These are phyloP conservation scores for Casuarina equisetifolia DNA, from an alignment of 306 rosid species.

Conservation along the genomic window DNA sequence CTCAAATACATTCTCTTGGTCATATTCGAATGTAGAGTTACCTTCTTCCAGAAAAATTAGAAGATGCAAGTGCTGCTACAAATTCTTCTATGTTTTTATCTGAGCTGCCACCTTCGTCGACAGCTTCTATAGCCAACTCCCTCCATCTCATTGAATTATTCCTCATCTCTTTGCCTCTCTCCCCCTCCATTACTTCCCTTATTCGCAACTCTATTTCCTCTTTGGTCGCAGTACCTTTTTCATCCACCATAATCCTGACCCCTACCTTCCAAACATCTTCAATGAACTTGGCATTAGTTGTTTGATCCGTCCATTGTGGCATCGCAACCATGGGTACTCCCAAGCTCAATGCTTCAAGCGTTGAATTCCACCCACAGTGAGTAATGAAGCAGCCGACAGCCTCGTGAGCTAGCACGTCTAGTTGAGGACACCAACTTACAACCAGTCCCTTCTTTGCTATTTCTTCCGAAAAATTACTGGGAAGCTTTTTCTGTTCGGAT, in stretches of 20 bases:
- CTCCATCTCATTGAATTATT: not conserved
- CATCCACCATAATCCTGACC: slow-evolving; percentile 15
- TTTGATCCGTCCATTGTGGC: slow-evolving; percentile 28
- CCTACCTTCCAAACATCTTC: slow-evolving; percentile 28
- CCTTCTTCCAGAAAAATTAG: not conserved
- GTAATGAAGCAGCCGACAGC: slow-evolving; percentile 15
- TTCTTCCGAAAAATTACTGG: slow-evolving; percentile 5
- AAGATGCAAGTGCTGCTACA: not conserved
- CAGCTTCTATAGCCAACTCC: not conserved
- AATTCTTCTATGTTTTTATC: slow-evolving; percentile 4
- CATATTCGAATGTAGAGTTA: not conserved
- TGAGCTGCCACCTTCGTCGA: slow-evolving; percentile 1
- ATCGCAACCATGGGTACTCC: slow-evolving; percentile 20
- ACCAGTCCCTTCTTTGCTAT: slow-evolving; percentile 1
- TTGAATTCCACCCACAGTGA: slow-evolving; percentile 25
- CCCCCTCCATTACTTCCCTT: slow-evolving; percentile 5
- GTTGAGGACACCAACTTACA: slow-evolving; percentile 17
- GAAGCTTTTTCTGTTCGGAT: slow-evolving; percentile 8
- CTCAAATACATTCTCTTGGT: not conserved
- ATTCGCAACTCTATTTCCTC: slow-evolving; percentile 9
- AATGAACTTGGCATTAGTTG: slow-evolving; percentile 15
- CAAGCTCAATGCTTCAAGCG: slow-evolving; percentile 19
- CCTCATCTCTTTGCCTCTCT: not conserved
- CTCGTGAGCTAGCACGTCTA: slow-evolving; percentile 8
- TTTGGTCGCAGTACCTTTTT: not conserved